Evolutionary conservation across 1,139 yeast genomes (phyloP).

Genomic region (Hemisphaericaspora xylanilytica): DNA sequence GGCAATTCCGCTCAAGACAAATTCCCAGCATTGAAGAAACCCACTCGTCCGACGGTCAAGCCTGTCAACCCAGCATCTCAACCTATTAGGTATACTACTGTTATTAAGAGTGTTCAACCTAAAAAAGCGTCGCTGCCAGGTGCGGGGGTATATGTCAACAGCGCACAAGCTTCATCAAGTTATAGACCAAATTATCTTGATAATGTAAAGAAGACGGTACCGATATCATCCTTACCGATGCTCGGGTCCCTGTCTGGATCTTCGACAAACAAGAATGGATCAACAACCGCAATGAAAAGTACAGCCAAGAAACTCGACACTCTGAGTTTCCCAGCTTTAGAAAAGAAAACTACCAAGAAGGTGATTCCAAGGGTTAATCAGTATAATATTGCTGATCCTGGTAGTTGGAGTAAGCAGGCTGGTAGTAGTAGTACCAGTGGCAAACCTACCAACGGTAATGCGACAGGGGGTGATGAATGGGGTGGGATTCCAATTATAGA

Average conservation of each 20-base stretch:
- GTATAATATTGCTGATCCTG: conserved; percentile 23
- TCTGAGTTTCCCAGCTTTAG: conserved; percentile 41
- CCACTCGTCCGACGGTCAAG: conserved; percentile 22
- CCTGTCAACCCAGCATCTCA: conserved; percentile 17
- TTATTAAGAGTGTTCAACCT: conserved; percentile 26
- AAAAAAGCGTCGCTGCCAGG: conserved; percentile 10
- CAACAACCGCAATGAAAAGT: conserved; percentile 6
- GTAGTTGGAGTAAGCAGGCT: conserved; percentile 23
- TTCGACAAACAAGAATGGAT: conserved; percentile 4
- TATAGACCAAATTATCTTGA: conserved; percentile 35
- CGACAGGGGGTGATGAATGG: conserved; percentile 14
- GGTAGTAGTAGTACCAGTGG: conserved; percentile 8
- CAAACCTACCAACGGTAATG: neutral
- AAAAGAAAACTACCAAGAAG: conserved; percentile 33
- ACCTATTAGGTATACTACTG: conserved; percentile 43
- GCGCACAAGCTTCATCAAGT: conserved; percentile 19
- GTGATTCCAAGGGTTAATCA: conserved; percentile 43
- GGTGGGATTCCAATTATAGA: conserved; percentile 17
- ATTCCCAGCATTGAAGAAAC: conserved; percentile 55
- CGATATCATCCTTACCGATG: conserved; percentile 17
- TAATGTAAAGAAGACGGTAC: conserved; percentile 13
- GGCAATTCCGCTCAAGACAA: conserved; percentile 33
- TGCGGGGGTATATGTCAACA: conserved; percentile 5
- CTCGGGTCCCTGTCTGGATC: conserved; percentile 13
- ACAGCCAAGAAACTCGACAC: conserved; percentile 12